Evolutionary conservation across 148 eudicot species (phyloP), one percentile per base, ranked within the genome.

Genomic region (Suaeda aralocaspica): DNA sequence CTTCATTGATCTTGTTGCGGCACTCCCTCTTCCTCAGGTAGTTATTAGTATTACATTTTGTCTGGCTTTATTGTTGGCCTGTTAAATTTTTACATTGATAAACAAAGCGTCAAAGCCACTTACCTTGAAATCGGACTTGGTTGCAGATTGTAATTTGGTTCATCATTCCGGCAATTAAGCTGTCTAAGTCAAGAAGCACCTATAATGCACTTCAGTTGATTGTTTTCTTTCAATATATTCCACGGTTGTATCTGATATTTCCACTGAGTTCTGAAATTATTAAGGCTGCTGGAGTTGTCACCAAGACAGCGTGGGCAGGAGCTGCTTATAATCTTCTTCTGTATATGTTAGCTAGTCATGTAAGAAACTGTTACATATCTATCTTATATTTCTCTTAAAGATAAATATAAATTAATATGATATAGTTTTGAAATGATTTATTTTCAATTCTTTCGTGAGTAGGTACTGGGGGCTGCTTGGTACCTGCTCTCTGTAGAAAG

Each of bases 11-110:
- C 78, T 88, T 24, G 67, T 87, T 3, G 96, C 96, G 4, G 69
- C 87, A 0, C 79, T 90, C 39, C 96, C 96, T 6, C 82, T 86
- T 73, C 90, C 90, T 76, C 90, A 86, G 90, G 90, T 84, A n/a
- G 41, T 36, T 36, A 36, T 49, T 49, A 49, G 53, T 2, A 8
- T 6, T 49, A 9, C 19, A 49, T 3, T n/a, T n/a, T n/a, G n/a
- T n/a, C n/a, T n/a, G n/a, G n/a, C n/a, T n/a, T n/a, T n/a, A n/a
- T n/a, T n/a, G n/a, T n/a, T n/a, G n/a, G n/a, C n/a, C n/a, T n/a
- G n/a, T n/a, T n/a, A n/a, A n/a, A n/a, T n/a, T n/a, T n/a, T n/a
- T n/a, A n/a, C n/a, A n/a, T n/a, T n/a, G n/a, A n/a, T n/a, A n/a
- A n/a, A n/a, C n/a, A n/a, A n/a, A n/a, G n/a, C n/a, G n/a, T n/a